Conservation (phyloP, 2,329 filamentous ascomycete species). For the Phialophora verrucosa region DNA sequence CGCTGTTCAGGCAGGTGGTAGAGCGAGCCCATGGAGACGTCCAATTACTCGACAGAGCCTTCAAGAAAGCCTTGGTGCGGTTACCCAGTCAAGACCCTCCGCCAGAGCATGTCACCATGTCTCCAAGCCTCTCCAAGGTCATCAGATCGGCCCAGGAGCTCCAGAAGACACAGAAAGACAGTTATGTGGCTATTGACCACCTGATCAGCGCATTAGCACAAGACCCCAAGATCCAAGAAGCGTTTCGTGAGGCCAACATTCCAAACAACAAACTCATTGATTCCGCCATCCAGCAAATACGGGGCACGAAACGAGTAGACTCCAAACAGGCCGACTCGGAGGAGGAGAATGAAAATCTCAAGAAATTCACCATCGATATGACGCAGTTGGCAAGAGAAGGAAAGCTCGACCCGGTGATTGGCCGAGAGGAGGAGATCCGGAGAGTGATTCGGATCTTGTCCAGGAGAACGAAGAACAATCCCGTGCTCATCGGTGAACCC, state of each 20-base stretch:
- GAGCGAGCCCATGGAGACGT: slow-evolving; percentile 92
- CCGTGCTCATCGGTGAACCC: slow-evolving; percentile 94
- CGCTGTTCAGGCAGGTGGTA: slow-evolving; percentile 93
- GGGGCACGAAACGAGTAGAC: slow-evolving; percentile 90
- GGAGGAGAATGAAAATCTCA: slow-evolving; percentile 89
- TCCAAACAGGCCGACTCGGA: slow-evolving; percentile 94
- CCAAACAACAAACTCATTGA: slow-evolving; percentile 90
- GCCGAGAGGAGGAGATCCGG: slow-evolving; percentile 88
- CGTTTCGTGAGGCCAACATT: slow-evolving; percentile 84
- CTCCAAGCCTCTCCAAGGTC: slow-evolving; percentile 80
- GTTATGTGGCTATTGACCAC: slow-evolving; percentile 92
- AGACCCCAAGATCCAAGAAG: slow-evolving; percentile 73
- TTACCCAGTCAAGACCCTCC: slow-evolving; percentile 94
- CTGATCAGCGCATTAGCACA: slow-evolving; percentile 85
- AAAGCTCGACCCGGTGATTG: slow-evolving; percentile 95
- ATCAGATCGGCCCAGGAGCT: slow-evolving; percentile 84
- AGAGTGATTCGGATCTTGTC: slow-evolving; percentile 93
- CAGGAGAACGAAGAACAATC: slow-evolving; percentile 95
- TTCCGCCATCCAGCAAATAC: slow-evolving; percentile 86
- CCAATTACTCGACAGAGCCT: slow-evolving; percentile 81
- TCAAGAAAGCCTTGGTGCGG: slow-evolving; percentile 91
- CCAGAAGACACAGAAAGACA: slow-evolving; percentile 97
- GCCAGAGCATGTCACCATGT: slow-evolving; percentile 82
- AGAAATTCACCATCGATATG: slow-evolving; percentile 99
- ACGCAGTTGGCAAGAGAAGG: slow-evolving; percentile 94